These are phyloP conservation scores for Pestalotiopsis sp. DNA, from an alignment of 2,329 filamentous ascomycete species.

Conservation along the genomic window DNA sequence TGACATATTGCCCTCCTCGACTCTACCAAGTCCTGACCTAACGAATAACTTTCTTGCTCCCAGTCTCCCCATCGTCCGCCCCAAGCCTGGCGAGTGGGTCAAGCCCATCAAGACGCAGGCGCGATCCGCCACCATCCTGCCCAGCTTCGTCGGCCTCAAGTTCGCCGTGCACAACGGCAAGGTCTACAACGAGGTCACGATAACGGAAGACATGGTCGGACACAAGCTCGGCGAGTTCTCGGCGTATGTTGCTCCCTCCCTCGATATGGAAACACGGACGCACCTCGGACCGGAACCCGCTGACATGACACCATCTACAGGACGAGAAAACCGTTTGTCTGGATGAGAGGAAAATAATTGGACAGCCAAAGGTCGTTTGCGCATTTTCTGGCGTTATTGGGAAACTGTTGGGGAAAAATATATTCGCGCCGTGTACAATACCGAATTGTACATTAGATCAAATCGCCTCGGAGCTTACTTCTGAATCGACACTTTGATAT, in stretches of 20 bases:
- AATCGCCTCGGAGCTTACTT: neutral
- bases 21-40: neutral
- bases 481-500: neutral
- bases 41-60: neutral
- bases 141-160: slow-evolving; percentile 86
- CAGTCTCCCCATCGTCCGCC: slow-evolving; percentile 66
- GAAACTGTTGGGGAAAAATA: neutral
- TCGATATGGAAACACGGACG: neutral
- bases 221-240: slow-evolving; percentile 94
- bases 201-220: slow-evolving; percentile 96
- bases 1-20: neutral
- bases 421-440: neutral
- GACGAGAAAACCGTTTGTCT: slow-evolving; percentile 62
- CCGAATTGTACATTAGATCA: neutral
- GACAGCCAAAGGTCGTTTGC: neutral
- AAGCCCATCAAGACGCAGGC: slow-evolving; percentile 84
- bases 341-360: slow-evolving; percentile 38
- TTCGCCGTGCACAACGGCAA: slow-evolving; percentile 95
- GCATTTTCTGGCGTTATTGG: slow-evolving; percentile 23
- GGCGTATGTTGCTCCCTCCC: slow-evolving; percentile 61
- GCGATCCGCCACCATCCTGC: slow-evolving; percentile 84
- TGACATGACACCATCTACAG: slow-evolving; percentile 33
- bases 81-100: slow-evolving; percentile 61
- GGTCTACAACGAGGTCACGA: slow-evolving; percentile 76
- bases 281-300: neutral